These are phyloP conservation scores for Quercus glauca DNA, from an alignment of 306 rosid genomes.

Conservation along the genomic window DNA sequence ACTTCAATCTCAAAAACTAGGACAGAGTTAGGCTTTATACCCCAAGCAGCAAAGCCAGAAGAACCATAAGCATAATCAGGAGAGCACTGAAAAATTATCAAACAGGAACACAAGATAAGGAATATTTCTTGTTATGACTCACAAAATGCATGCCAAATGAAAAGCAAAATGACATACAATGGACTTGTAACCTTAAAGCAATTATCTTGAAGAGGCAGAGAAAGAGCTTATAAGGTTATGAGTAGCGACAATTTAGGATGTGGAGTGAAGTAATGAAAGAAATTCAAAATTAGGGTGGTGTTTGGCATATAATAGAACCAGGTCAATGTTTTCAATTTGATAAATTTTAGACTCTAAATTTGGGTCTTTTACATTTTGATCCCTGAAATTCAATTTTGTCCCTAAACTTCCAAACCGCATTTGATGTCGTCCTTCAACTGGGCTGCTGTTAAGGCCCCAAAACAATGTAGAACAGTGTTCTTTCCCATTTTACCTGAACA, in stretches of 20 bases:
- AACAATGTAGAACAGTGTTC: too few species aligned
- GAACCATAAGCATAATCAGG: conserved; percentile 96
- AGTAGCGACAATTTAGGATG: not conserved
- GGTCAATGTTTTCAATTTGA: too few species aligned
- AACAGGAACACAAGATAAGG: conserved; percentile 3
- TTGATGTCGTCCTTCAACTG: too few species aligned
- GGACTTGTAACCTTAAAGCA: not conserved
- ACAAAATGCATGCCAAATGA: not conserved
- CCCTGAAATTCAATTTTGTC: too few species aligned
- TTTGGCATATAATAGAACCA: too few species aligned
- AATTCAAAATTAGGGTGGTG: not conserved
- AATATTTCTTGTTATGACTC: not conserved
- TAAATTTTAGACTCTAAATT: too few species aligned
- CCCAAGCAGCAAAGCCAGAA: conserved; percentile 88
- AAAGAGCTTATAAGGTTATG: not conserved
- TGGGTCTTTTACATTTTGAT: too few species aligned
- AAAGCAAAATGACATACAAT: not conserved
- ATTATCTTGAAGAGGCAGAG: not conserved
- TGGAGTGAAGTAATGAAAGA: not conserved
- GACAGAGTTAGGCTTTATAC: conserved; percentile 76
- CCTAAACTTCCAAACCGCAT: too few species aligned
- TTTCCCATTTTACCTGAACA: too few species aligned
- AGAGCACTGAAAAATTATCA: conserved; percentile 71
- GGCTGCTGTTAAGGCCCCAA: too few species aligned
- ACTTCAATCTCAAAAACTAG: conserved; percentile 89